Conservation (phyloP, 441 rosid genomes). For the Jatropha podagrica region DNA sequence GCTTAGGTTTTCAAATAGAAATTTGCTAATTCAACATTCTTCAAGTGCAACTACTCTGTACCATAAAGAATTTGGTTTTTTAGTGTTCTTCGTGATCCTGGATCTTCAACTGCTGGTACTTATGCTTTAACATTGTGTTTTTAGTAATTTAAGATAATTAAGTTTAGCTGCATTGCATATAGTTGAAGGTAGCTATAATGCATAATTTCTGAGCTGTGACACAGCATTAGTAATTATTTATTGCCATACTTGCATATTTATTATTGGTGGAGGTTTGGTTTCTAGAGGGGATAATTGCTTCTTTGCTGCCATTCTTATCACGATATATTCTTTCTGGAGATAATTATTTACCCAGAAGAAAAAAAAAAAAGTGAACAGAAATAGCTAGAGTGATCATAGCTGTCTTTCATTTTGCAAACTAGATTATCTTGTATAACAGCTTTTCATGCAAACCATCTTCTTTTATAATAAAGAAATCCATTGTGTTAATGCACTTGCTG, state of each 20-base stretch:
- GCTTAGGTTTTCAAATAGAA: background rate
- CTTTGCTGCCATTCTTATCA: background rate
- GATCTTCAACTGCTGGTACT: background rate
- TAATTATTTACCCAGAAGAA: background rate
- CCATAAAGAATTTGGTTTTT: background rate
- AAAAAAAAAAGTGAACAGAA: background rate
- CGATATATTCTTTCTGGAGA: background rate
- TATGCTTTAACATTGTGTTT: background rate
- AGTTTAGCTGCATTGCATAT: background rate
- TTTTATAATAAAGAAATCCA: background rate
- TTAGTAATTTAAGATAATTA: background rate
- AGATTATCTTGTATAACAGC: background rate
- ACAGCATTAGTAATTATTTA: background rate
- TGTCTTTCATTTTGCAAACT: background rate
- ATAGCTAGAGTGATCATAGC: no score
- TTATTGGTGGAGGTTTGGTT: background rate
- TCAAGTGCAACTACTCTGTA: background rate
- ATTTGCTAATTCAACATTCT: background rate
- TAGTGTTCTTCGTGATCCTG: background rate
- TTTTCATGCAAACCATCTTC: conserved; percentile 7
- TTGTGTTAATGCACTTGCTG: conserved; percentile 18
- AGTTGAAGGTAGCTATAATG: background rate
- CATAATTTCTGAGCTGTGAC: background rate
- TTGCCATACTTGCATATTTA: background rate
- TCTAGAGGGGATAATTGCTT: background rate